Evolutionary conservation across 108 stramenopile species (phyloP), one percentile per base, ranked within the genome.

Genomic region (Skeletonema menzelii): DNA sequence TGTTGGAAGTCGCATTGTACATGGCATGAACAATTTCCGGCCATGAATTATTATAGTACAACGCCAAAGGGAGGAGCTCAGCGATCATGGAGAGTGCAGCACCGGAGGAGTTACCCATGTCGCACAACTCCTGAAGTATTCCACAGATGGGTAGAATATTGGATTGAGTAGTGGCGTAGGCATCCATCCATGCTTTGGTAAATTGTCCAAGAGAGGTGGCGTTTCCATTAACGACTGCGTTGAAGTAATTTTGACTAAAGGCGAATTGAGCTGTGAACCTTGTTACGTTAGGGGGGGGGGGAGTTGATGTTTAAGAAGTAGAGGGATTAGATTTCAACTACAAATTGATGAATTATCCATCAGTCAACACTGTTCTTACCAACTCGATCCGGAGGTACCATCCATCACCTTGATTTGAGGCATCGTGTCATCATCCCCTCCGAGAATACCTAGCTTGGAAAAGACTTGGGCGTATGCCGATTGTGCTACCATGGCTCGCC

Each of bases 401-500:
- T 31, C 60, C 19, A 61, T 61, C 40, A 47, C 60, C 19, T 22
- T 58, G 20, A 61, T 61, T 53, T 22, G 49, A 22, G 49, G 49
- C 49, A 11, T 53, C 19, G 44, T 22, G 17, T 61, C 60, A 10
- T 56, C 49, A 5, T 55, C 4, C 8, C 17, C 19, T 19, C 38
- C 60, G 19, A 61, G 60, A 47, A 55, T 61, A 15, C 49, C 60
- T 11, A 53, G 49, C 6, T 53, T 53, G 49, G 49, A 53, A 56
- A 40, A 61, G 53, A 56, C 19, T 61, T 61, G 60, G 2, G 60
- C 60, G 20, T 55, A 61, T 19, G 49, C 60, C 47, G 53, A 55
- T 47, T 61, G 49, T 19, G 60, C 60, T 46, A 61, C 60, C 60
- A 61, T 61, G 49, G 60, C 47, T 6, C 60, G 3, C 60, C 6